A percentile compares a stretch with the other conserved stretches of the same genome.
These are phyloP conservation scores for Rhodomyrtus psidioides DNA, from an alignment of 441 rosid species.

Conservation along the genomic window DNA sequence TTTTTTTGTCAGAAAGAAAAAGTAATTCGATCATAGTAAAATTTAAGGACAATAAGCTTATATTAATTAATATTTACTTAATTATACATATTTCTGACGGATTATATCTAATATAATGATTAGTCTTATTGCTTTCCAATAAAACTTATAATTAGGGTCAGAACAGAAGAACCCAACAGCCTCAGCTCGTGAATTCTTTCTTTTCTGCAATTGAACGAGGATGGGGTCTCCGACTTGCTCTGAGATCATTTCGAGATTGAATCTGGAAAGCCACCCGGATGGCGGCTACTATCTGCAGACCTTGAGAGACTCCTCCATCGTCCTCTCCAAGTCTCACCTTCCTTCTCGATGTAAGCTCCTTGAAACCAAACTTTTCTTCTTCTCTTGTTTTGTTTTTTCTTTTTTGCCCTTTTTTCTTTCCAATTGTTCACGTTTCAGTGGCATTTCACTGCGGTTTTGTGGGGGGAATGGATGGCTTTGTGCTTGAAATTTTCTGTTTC, in stretches of 20 bases:
- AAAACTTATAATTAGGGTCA: not conserved
- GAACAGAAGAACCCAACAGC: not conserved
- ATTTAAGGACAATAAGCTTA: too few relatives aligned
- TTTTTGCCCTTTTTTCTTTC: not conserved
- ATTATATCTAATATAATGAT: too few relatives aligned
- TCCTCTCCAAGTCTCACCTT: not conserved
- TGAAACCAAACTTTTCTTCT: not conserved
- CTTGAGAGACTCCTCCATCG: not conserved
- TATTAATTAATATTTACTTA: too few relatives aligned
- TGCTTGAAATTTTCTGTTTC: not conserved
- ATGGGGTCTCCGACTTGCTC: not conserved
- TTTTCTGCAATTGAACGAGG: not conserved
- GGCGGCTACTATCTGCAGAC: not conserved
- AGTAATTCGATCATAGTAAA: too few relatives aligned
- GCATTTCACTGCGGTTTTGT: not conserved
- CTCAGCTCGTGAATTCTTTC: not conserved
- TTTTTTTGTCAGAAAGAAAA: too few relatives aligned
- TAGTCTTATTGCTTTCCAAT: too few relatives aligned
- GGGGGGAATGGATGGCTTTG: not conserved
- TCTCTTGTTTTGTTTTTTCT: not conserved
- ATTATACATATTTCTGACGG: too few relatives aligned
- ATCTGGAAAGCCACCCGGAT: not conserved
- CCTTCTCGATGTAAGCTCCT: not conserved
- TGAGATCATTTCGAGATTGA: not conserved
- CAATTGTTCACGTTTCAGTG: not conserved